Percentiles rank a stretch among this genome's conserved stretches.
Conservation (phyloP, 176 grass and related monocot species). For the Carex pumila region DNA sequence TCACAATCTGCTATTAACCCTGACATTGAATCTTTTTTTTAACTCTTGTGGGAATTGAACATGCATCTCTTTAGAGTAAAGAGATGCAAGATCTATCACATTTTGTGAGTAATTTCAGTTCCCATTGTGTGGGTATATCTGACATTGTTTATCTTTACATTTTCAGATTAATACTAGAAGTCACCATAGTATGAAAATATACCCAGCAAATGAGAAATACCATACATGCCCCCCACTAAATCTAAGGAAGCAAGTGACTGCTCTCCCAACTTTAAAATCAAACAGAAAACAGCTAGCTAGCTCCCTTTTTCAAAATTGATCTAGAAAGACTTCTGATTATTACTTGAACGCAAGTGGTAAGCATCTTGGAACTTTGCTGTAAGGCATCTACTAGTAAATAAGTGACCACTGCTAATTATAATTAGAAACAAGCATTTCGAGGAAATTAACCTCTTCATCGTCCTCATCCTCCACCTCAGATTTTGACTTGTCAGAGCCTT, state of each 20-base stretch:
- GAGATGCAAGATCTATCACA: too few relatives aligned
- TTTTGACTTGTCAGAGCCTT: slow-evolving; percentile 74
- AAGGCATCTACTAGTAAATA: neutral
- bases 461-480: slow-evolving; percentile 72
- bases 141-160: neutral
- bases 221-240: neutral
- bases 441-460: slow-evolving; percentile 40
- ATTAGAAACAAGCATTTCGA: neutral
- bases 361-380: neutral
- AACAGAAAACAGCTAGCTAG: neutral
- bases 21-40: neutral
- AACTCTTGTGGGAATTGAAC: neutral
- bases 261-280: neutral
- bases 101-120: neutral
- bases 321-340: neutral
- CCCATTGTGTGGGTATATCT: neutral
- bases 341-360: neutral
- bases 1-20: neutral
- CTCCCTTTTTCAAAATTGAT: neutral
- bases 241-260: neutral
- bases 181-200: neutral
- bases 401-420: neutral
- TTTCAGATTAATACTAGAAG: neutral
- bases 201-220: neutral
- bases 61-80: neutral